Evolutionary conservation across 2,329 filamentous ascomycete genomes (phyloP).

Genomic region (Hypoxylon sp.): DNA sequence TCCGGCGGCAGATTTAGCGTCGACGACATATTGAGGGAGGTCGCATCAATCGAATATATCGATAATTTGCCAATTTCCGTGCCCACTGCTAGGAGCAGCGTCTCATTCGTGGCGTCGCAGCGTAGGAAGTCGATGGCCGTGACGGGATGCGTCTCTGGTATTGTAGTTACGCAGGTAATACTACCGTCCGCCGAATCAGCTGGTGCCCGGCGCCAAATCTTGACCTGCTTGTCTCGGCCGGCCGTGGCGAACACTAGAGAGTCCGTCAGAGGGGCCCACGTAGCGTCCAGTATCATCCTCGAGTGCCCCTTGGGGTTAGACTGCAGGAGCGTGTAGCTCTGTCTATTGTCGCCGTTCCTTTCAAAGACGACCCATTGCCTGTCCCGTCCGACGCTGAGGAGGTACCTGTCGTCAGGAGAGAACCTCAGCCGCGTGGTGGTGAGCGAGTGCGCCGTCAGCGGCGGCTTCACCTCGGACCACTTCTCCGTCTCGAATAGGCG

Average conservation of each 20-base stretch:
- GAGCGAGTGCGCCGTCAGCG: constrained; percentile 83
- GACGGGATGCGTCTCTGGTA: constrained; percentile 66
- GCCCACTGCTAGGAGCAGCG: constrained; percentile 61
- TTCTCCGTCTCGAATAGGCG: constrained; percentile 84
- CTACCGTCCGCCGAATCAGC: constrained; percentile 34
- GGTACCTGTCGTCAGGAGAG: constrained; percentile 73
- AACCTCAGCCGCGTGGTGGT: constrained; percentile 87
- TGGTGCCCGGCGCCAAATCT: constrained; percentile 64
- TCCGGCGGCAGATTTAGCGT: constrained; percentile 48
- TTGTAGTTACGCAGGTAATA: constrained; percentile 61
- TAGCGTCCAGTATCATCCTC: constrained; percentile 88
- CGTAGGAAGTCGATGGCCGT: constrained; percentile 75
- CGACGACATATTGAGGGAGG: constrained; percentile 49
- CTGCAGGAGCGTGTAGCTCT: constrained; percentile 64
- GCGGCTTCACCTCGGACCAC: constrained; percentile 88
- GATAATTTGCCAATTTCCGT: constrained; percentile 62
- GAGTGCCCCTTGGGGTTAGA: constrained; percentile 85
- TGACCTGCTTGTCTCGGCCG: constrained; percentile 85
- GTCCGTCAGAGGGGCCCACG: constrained; percentile 72
- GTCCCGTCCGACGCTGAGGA: constrained; percentile 91
- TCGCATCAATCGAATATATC: constrained; percentile 52
- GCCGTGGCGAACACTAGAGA: constrained; percentile 79
- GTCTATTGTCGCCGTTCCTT: constrained; percentile 46
- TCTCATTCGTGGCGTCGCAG: constrained; percentile 40
- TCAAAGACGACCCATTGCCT: constrained; percentile 88